A percentile compares a stretch with the other conserved stretches of the same genome.
Conservation (phyloP, 2,329 filamentous ascomycete genomes). For the Epichloe uncinata region DNA sequence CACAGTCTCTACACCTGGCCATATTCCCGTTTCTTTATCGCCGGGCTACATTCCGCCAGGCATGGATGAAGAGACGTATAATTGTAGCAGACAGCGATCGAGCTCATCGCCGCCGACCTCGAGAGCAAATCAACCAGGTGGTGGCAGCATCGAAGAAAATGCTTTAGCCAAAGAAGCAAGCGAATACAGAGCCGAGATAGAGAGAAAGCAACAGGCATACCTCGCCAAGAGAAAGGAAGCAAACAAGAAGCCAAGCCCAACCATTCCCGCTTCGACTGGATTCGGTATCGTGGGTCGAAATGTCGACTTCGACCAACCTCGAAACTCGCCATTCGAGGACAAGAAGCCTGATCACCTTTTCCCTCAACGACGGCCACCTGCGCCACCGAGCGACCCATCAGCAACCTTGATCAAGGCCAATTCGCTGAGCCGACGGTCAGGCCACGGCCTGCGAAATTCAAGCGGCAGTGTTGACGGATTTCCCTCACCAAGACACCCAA, state of each 20-base stretch:
- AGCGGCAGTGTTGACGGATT: constrained; percentile 31
- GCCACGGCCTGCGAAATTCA: constrained; percentile 35
- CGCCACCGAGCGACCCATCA: constrained; percentile 69
- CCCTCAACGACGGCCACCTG: constrained; percentile 73
- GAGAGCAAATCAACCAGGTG: constrained; percentile 38
- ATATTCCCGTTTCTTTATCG: constrained; percentile 24
- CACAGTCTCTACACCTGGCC: constrained; percentile 9
- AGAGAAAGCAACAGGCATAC: constrained; percentile 46
- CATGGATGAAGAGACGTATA: constrained; percentile 38
- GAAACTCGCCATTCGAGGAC: constrained; percentile 79
- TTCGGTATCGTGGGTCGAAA: constrained; percentile 48
- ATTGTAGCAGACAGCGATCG: constrained; percentile 40
- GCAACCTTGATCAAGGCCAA: constrained; percentile 83
- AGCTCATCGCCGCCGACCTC: constrained; percentile 49
- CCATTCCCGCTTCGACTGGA: constrained; percentile 15
- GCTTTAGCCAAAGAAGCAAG: constrained; percentile 32
- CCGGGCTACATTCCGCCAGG: constrained; percentile 28
- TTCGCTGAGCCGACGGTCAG: constrained; percentile 63
- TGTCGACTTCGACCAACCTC: constrained; percentile 79
- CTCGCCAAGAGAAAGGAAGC: constrained; percentile 40
- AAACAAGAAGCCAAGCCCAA: constrained; percentile 30
- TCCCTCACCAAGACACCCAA: constrained; percentile 19
- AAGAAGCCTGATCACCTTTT: constrained; percentile 61
- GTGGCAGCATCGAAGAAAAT: constrained; percentile 27
- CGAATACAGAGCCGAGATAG: constrained; percentile 43